phyloP scores from a whole-genome alignment of 2,329 filamentous ascomycete genomes.

The Phyllosticta citriasiana region DNA sequence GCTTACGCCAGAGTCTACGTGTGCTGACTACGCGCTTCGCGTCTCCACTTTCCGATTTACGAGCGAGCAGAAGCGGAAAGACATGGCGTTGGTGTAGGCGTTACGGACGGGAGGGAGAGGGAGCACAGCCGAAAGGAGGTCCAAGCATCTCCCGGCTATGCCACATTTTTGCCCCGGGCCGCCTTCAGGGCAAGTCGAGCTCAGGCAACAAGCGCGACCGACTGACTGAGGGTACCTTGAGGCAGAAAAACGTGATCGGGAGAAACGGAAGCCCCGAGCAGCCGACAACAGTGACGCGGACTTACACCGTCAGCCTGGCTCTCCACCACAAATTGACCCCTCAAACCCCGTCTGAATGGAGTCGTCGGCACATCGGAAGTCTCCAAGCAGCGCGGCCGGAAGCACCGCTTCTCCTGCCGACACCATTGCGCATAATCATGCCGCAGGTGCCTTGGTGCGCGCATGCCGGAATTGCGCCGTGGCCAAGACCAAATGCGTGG shows the following conservation, averaged over 20 bases:
- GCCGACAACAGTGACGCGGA: not conserved
- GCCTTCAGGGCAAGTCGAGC: not conserved
- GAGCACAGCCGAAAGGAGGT: not conserved
- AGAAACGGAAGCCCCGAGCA: not conserved
- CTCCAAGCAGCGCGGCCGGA: not conserved
- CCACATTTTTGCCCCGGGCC: too few species aligned
- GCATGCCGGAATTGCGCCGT: slow-evolving; percentile 8
- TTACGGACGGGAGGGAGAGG: not conserved
- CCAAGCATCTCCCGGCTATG: not conserved
- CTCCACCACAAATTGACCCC: not conserved
- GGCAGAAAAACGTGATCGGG: not conserved
- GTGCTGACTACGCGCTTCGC: not conserved
- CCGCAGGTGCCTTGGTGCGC: slow-evolving; percentile 1
- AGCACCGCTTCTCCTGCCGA: not conserved
- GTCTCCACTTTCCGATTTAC: not conserved
- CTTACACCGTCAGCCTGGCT: not conserved
- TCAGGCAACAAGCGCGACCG: not conserved
- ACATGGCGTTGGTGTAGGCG: not conserved
- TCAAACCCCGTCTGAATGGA: not conserved
- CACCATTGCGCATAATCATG: not conserved
- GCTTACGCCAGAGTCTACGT: not conserved
- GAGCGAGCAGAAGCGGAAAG: not conserved
- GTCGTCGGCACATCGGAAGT: not conserved
- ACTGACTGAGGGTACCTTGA: not conserved
- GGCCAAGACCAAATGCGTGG: slow-evolving; percentile 11